These are phyloP conservation scores for Yamadazyma epiphylla DNA, from an alignment of 1,139 yeast genomes.

Conservation along the genomic window DNA sequence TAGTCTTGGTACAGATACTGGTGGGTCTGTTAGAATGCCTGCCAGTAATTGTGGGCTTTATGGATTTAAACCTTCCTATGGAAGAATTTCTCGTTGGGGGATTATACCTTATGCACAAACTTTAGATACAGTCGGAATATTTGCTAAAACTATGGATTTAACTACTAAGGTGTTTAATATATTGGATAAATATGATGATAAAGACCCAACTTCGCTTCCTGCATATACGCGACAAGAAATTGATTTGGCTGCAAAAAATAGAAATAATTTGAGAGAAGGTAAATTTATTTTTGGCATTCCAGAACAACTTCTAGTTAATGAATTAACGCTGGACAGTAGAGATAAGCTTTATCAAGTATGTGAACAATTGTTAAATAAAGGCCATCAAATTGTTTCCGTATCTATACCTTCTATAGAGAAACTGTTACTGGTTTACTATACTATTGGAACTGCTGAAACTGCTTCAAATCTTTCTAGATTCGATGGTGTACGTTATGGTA, in stretches of 20 bases:
- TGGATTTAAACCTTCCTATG: constrained; percentile 93
- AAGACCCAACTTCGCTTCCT: constrained; percentile 77
- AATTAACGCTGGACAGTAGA: constrained; percentile 46
- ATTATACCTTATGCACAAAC: constrained; percentile 91
- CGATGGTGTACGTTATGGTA: constrained; percentile 88
- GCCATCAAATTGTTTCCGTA: constrained; percentile 58
- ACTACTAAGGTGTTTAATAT: constrained; percentile 49
- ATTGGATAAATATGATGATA: constrained; percentile 58
- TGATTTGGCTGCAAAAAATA: constrained; percentile 3
- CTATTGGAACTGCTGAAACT: constrained; percentile 90
- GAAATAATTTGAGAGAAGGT: constrained; percentile 9
- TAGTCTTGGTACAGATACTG: constrained; percentile 88
- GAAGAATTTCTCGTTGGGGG: constrained; percentile 88
- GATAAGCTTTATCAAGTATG: constrained; percentile 46
- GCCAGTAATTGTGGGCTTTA: constrained; percentile 79
- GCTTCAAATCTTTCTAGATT: constrained; percentile 85
- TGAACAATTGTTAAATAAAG: constrained; percentile 35
- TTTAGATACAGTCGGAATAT: constrained; percentile 87
- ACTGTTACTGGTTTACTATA: constrained; percentile 80
- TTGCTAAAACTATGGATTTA: constrained; percentile 46
- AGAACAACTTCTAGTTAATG: constrained; percentile 56
- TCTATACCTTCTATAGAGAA: constrained; percentile 66
- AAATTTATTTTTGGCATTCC: constrained; percentile 64
- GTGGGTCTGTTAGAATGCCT: constrained; percentile 92
- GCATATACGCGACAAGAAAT: constrained; percentile 27